phyloP scores from a whole-genome alignment of 2,329 filamentous ascomycete genomes.

The Colletotrichum coccodes region DNA sequence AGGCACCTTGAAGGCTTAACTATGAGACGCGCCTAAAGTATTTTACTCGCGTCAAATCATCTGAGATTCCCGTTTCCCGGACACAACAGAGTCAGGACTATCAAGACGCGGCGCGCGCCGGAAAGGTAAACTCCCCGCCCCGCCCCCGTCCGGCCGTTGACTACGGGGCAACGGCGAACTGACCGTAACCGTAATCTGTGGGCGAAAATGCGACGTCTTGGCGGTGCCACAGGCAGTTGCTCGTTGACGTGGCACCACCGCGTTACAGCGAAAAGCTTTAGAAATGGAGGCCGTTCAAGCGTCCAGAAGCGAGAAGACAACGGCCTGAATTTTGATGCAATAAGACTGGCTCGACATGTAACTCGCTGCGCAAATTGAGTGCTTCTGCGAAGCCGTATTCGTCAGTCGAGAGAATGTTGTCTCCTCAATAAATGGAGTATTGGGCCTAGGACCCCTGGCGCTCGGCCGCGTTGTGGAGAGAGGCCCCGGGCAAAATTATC shows the following conservation, averaged over 20 bases:
- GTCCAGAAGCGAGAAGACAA: background rate
- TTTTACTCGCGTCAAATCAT: no score
- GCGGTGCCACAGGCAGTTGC: background rate
- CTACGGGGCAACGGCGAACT: background rate
- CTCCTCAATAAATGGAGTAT: background rate
- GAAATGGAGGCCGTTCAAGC: no score
- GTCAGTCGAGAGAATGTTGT: background rate
- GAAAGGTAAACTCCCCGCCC: background rate
- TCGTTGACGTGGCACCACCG: background rate
- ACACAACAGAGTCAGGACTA: no score
- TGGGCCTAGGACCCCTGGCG: background rate
- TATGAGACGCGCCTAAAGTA: no score
- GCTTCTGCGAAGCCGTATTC: background rate
- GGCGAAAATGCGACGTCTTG: background rate
- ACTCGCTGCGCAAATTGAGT: background rate
- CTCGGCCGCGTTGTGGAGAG: background rate
- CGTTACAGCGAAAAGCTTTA: background rate
- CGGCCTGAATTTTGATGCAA: no score
- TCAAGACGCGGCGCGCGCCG: no score
- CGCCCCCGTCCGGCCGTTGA: background rate
- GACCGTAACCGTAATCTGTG: background rate
- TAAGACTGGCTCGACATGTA: background rate
- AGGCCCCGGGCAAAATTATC: background rate
- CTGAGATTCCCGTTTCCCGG: no score
- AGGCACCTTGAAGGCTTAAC: no score